Conservation (phyloP, 2,329 filamentous ascomycete genomes). For the Aspergillus candidus region DNA sequence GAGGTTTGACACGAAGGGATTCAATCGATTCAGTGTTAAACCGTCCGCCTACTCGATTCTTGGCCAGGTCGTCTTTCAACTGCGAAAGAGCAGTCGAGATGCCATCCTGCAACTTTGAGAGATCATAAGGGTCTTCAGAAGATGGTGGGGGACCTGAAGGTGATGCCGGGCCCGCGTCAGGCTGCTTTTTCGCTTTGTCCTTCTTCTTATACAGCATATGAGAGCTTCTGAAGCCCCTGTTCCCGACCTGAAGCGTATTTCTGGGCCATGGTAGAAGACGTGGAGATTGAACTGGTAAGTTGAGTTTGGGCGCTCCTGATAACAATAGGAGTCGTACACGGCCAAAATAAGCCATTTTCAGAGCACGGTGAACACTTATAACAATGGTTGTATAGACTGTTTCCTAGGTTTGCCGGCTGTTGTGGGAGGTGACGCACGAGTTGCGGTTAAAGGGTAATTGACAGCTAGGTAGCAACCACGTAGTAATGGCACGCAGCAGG, state of each 20-base stretch:
- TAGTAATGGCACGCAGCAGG: too few relatives aligned
- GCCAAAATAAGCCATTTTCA: background rate
- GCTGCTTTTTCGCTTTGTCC: conserved; percentile 46
- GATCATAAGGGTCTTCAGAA: conserved; percentile 55
- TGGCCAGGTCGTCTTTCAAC: conserved; percentile 56
- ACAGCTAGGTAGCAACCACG: too few relatives aligned
- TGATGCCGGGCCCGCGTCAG: conserved; percentile 26
- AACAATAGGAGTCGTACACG: background rate
- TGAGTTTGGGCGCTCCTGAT: background rate
- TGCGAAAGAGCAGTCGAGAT: conserved; percentile 51
- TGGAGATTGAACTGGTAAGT: background rate
- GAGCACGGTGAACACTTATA: too few relatives aligned
- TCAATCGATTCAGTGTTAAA: conserved; percentile 60
- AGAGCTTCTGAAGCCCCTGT: conserved; percentile 39
- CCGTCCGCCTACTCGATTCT: conserved; percentile 56
- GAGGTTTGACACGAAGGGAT: conserved; percentile 53
- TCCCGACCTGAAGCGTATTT: background rate
- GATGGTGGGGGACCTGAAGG: conserved; percentile 26
- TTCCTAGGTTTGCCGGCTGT: too few relatives aligned
- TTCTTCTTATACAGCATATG: conserved; percentile 46
- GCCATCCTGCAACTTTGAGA: conserved; percentile 51
- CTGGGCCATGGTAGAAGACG: background rate
- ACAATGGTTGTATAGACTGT: too few relatives aligned
- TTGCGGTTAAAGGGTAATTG: too few relatives aligned
- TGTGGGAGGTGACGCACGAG: too few relatives aligned